These are phyloP conservation scores for Galerina marginata DNA, from an alignment of 768 basidiomycete species.

Conservation along the genomic window DNA sequence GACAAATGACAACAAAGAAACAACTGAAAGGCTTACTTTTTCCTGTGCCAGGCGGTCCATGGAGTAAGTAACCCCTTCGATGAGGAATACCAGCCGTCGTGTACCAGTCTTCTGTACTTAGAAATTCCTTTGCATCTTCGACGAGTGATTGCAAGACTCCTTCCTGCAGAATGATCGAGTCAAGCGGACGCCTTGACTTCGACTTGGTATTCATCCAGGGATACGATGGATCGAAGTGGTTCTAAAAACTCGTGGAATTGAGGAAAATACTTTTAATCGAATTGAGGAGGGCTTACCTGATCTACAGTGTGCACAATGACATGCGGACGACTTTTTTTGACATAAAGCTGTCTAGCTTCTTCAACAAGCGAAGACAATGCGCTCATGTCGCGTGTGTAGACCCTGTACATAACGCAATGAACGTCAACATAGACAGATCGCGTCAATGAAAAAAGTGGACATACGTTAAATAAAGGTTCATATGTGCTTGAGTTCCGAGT, in stretches of 20 bases:
- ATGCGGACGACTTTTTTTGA: conserved; percentile 43
- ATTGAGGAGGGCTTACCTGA: conserved; percentile 27
- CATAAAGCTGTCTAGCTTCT: conserved; percentile 43
- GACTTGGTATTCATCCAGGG: conserved; percentile 50
- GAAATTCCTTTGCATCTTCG: conserved; percentile 56
- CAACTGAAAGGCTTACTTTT: conserved; percentile 48
- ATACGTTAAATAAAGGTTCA: conserved; percentile 24
- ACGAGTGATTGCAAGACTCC: conserved; percentile 51
- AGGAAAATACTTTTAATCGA: not conserved
- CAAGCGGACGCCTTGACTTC: conserved; percentile 55
- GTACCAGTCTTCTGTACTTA: conserved; percentile 61
- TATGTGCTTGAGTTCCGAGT: conserved; percentile 19
- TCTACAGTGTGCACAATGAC: conserved; percentile 45
- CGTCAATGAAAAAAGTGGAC: not conserved
- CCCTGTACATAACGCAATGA: conserved; percentile 25
- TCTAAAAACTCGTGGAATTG: conserved; percentile 29
- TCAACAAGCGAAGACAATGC: conserved; percentile 47
- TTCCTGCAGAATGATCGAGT: conserved; percentile 53
- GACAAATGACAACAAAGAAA: not conserved
- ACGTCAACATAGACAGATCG: too few species aligned
- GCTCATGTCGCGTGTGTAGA: conserved; percentile 47
- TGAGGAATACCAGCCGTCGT: conserved; percentile 59
- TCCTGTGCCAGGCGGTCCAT: conserved; percentile 64
- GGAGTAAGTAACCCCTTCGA: conserved; percentile 58
- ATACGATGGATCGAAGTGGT: conserved; percentile 41